Evolutionary conservation across 2,329 filamentous ascomycete species (phyloP).

Genomic region (Ophiocordyceps camponoti-saundersi): DNA sequence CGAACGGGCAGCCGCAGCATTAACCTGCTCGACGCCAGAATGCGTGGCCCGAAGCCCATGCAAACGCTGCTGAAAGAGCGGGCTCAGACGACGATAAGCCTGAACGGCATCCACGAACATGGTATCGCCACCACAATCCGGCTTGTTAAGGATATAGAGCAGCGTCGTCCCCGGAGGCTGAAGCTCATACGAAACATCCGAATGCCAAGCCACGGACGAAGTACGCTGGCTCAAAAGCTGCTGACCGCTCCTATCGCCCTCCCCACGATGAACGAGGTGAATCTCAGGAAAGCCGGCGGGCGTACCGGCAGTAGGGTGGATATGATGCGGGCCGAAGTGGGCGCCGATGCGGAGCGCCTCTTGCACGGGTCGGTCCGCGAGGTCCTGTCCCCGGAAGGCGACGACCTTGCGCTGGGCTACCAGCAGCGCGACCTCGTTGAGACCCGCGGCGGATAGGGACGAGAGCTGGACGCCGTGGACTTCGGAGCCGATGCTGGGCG

Average conservation of each 20-base stretch:
- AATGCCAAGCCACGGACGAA: constrained; percentile 77
- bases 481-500: constrained; percentile 58
- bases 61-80: constrained; percentile 60
- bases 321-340: constrained; percentile 70
- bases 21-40: constrained; percentile 67
- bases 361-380: constrained; percentile 50
- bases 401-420: constrained; percentile 66
- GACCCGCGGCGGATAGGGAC: constrained; percentile 47
- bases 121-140: constrained; percentile 67
- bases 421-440: constrained; percentile 60
- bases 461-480: constrained; percentile 56
- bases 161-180: constrained; percentile 87
- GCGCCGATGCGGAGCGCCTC: constrained; percentile 52
- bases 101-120: constrained; percentile 65
- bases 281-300: constrained; percentile 59
- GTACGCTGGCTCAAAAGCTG: constrained; percentile 52
- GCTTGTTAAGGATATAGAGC: constrained; percentile 72
- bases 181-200: constrained; percentile 71
- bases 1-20: constrained; percentile 46
- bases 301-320: constrained; percentile 63
- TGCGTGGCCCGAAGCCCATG: constrained; percentile 71
- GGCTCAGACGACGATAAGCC: constrained; percentile 67
- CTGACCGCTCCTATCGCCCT: constrained; percentile 25
- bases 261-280: constrained; percentile 62
- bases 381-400: constrained; percentile 61